Conservation (phyloP, 1,139 yeast genomes). For the Candida labiduridarum region DNA sequence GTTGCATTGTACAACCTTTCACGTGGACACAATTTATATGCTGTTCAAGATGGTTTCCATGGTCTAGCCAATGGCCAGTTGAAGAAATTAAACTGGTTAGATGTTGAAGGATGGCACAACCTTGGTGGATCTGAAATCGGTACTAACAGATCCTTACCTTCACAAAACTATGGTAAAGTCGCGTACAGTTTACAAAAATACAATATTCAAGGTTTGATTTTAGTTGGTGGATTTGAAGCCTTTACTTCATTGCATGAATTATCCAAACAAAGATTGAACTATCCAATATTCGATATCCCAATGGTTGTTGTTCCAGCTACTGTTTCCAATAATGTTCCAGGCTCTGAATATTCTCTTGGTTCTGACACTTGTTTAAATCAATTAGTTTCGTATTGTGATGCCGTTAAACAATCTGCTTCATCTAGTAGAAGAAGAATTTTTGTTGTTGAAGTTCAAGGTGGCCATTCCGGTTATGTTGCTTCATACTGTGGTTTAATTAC, state of each 20-base stretch:
- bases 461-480: slow-evolving; percentile 92
- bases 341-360: slow-evolving; percentile 93
- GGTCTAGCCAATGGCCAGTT: slow-evolving; percentile 84
- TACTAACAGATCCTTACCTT: slow-evolving; percentile 86
- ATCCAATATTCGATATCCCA: slow-evolving; percentile 92
- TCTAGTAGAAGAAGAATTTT: slow-evolving; percentile 93
- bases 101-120: slow-evolving; percentile 87
- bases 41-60: slow-evolving; percentile 89
- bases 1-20: slow-evolving; percentile 90
- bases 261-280: slow-evolving; percentile 66
- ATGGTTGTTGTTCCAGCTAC: slow-evolving; percentile 94
- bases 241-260: slow-evolving; percentile 81
- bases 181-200: slow-evolving; percentile 90
- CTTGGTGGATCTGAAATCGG: slow-evolving; percentile 96
- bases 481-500: slow-evolving; percentile 85
- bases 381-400: slow-evolving; percentile 89
- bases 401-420: slow-evolving; percentile 91
- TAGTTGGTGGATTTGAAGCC: slow-evolving; percentile 96
- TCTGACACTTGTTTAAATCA: slow-evolving; percentile 93
- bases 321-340: slow-evolving; percentile 96
- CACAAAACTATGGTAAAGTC: slow-evolving; percentile 80
- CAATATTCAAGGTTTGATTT: slow-evolving; percentile 79
- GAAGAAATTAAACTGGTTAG: slow-evolving; percentile 76
- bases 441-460: slow-evolving; percentile 97
- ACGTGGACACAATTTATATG: slow-evolving; percentile 84